These are phyloP conservation scores for Chaetomium tenue DNA, from an alignment of 495 filamentous ascomycete genomes.

Conservation along the genomic window DNA sequence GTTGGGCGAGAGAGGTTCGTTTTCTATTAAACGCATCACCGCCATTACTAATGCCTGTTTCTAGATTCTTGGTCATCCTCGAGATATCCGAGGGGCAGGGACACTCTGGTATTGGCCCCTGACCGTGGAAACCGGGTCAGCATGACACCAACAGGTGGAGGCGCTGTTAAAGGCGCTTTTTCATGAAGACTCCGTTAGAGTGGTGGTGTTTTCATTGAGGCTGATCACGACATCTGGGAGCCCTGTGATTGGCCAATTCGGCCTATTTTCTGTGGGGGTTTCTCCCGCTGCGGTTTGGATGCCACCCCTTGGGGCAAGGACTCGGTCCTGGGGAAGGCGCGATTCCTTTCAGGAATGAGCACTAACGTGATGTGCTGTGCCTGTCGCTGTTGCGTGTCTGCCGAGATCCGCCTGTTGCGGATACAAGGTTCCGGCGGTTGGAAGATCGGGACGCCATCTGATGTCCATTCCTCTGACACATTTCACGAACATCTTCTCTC, in stretches of 20 bases:
- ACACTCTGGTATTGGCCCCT: slow-evolving; percentile 22
- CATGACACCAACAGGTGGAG: slow-evolving; percentile 19
- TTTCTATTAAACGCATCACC: neutral
- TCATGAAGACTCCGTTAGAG: slow-evolving; percentile 28
- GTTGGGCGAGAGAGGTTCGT: slow-evolving; percentile 4
- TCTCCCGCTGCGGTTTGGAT: slow-evolving; percentile 11
- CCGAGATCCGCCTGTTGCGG: neutral
- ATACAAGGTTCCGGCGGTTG: neutral
- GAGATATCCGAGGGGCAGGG: slow-evolving; percentile 10
- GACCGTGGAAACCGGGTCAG: slow-evolving; percentile 10
- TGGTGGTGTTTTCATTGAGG: slow-evolving; percentile 38
- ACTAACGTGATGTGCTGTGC: neutral
- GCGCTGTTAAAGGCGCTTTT: slow-evolving; percentile 24
- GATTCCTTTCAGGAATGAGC: slow-evolving; percentile 6
- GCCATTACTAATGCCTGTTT: slow-evolving; percentile 31
- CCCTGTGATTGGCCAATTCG: slow-evolving; percentile 33
- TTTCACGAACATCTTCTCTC: neutral
- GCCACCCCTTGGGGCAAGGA: slow-evolving; percentile 22
- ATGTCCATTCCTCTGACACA: neutral
- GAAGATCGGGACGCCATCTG: too few relatives aligned
- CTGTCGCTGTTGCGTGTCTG: neutral
- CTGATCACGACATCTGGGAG: slow-evolving; percentile 39
- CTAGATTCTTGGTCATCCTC: slow-evolving; percentile 19
- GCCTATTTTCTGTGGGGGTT: slow-evolving; percentile 31
- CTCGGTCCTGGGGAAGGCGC: neutral